A percentile compares a stretch with the other conserved stretches of the same genome.
These are phyloP conservation scores for Pseudocercospora fuligena DNA, from an alignment of 2,329 filamentous ascomycete genomes.

Conservation along the genomic window DNA sequence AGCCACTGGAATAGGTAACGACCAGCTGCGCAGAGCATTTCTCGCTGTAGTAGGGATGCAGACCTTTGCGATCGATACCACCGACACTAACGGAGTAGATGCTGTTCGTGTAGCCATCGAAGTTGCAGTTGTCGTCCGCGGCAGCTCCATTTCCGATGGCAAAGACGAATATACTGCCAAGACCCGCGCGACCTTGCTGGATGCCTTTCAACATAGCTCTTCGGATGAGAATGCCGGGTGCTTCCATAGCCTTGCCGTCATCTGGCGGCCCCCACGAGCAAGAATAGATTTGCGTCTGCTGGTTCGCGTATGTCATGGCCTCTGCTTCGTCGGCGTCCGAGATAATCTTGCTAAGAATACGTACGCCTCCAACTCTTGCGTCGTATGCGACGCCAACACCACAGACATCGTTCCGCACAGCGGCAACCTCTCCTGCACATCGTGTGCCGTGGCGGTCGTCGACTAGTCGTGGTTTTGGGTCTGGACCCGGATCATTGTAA, in stretches of 20 bases:
- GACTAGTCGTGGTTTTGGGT: slow-evolving; percentile 78
- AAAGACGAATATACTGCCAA: slow-evolving; percentile 94
- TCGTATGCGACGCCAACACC: slow-evolving; percentile 96
- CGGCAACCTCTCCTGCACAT: slow-evolving; percentile 92
- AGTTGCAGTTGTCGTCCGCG: slow-evolving; percentile 95
- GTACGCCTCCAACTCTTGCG: slow-evolving; percentile 85
- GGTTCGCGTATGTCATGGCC: slow-evolving; percentile 88
- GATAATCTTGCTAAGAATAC: slow-evolving; percentile 89
- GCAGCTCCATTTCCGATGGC: slow-evolving; percentile 91
- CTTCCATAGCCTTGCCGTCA: slow-evolving; percentile 92
- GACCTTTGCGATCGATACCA: slow-evolving; percentile 82
- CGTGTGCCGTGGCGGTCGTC: slow-evolving; percentile 92
- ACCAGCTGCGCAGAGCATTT: slow-evolving; percentile 94
- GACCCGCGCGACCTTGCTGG: slow-evolving; percentile 80
- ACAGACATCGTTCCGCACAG: slow-evolving; percentile 89
- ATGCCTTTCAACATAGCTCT: slow-evolving; percentile 90
- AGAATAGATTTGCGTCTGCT: slow-evolving; percentile 95
- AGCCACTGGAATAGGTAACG: slow-evolving; percentile 94
- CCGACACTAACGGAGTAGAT: slow-evolving; percentile 99
- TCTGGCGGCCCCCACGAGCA: slow-evolving; percentile 98
- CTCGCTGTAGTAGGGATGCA: slow-evolving; percentile 96
- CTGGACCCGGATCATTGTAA: slow-evolving; percentile 83
- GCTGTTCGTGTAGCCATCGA: slow-evolving; percentile 98
- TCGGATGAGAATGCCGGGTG: slow-evolving; percentile 83
- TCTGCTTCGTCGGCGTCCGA: slow-evolving; percentile 89